Conservation (phyloP, 1,284 basidiomycete genomes). For the Ustilago loliicola region DNA sequence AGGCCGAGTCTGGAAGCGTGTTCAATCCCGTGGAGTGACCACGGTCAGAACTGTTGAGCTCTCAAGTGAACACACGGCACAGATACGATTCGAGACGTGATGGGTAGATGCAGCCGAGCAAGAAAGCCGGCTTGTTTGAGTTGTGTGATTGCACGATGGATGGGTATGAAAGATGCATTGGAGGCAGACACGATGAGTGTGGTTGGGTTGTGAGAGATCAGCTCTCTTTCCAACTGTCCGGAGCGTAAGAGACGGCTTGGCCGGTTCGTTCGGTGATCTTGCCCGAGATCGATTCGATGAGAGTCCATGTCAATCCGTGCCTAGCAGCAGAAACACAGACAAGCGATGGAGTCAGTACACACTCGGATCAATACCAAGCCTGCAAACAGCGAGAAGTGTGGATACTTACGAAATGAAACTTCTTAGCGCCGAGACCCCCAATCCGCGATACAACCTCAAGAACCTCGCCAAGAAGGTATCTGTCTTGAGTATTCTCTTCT, state of each 20-base stretch:
- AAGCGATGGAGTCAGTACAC: too few species aligned
- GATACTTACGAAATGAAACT: conserved; percentile 61
- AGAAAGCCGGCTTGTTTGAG: neutral
- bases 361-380: neutral
- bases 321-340: neutral
- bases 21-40: too few species aligned
- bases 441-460: conserved; percentile 65
- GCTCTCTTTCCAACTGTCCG: conserved; percentile 16
- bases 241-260: conserved; percentile 24
- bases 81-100: neutral
- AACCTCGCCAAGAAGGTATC: conserved; percentile 70
- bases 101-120: neutral
- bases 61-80: neutral
- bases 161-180: neutral
- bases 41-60: too few species aligned
- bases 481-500: conserved; percentile 73
- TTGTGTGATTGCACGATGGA: neutral
- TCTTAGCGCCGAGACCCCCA: conserved; percentile 66
- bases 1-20: too few species aligned
- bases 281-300: conserved; percentile 65
- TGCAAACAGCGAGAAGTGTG: neutral
- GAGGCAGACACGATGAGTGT: neutral
- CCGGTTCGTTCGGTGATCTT: conserved; percentile 57
- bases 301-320: conserved; percentile 69
- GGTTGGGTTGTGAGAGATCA: neutral